Conservation (phyloP, 2,329 filamentous ascomycete species). For the Epichloe sp. region DNA sequence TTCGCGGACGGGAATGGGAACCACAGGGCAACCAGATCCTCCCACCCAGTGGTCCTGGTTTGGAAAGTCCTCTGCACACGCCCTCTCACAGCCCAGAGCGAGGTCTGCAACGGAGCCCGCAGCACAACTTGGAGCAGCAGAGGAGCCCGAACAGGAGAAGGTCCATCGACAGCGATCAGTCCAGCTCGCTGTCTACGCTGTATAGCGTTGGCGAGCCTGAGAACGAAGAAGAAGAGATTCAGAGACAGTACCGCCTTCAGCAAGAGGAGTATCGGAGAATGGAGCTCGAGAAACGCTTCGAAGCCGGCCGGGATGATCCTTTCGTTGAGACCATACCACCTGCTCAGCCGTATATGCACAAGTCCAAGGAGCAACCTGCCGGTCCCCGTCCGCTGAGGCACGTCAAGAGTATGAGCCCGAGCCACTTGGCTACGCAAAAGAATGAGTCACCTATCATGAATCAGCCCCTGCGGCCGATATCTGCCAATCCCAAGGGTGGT, state of each 20-base stretch:
- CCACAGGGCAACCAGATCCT: conserved; percentile 7
- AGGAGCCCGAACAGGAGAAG: conserved; percentile 11
- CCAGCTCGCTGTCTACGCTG: conserved; percentile 42
- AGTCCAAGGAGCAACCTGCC: conserved; percentile 1
- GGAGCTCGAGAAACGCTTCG: background rate
- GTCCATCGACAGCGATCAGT: conserved; percentile 31
- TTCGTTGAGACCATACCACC: conserved; percentile 16
- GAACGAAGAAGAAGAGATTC: conserved; percentile 14
- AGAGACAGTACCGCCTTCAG: conserved; percentile 2
- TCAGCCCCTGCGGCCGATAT: background rate
- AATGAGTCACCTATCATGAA: background rate
- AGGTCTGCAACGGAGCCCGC: conserved; percentile 9
- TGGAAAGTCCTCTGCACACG: conserved; percentile 7
- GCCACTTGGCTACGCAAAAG: conserved; percentile 2
- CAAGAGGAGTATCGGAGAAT: background rate
- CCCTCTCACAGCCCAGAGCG: conserved; percentile 10
- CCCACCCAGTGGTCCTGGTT: conserved; percentile 3
- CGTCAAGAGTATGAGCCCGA: conserved; percentile 12
- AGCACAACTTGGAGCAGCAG: conserved; percentile 7
- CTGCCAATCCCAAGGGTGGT: background rate
- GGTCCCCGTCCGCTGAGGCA: conserved; percentile 9
- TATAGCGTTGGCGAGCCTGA: conserved; percentile 41
- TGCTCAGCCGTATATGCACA: background rate
- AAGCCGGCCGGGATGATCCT: conserved; percentile 13
- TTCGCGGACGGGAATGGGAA: conserved; percentile 17